Base-by-base conservation (phyloP, 2,329 filamentous ascomycete genomes). In the Escovopsis weberi region DNA sequence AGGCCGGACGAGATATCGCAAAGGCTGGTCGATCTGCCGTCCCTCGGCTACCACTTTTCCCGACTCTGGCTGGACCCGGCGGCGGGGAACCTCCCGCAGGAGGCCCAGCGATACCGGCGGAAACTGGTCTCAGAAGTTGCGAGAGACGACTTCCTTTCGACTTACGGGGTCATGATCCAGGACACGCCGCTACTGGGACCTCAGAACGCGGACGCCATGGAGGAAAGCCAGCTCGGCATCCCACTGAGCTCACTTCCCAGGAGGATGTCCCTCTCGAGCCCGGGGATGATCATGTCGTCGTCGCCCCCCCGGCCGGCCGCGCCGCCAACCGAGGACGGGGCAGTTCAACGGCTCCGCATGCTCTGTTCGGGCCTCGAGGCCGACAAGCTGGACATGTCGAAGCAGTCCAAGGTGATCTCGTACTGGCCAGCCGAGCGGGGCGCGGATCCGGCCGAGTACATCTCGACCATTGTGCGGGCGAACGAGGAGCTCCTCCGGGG, bases 341-440 rank as follows among this genome's bases (percentile, higher is more conserved):
- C 59, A 4, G 48, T 63, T 32, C 52, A 54, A n/a, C 56, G 63
- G 12, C 51, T 66, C 2, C 54, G 53, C 26, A 53, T 64, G 2
- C 55, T 65, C 6, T 56, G 55, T 2, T 53, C 60, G 4, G 55
- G 54, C 0, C 35, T 64, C 2, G 45, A 50, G 11, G 36, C 53
- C 1, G 52, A 51, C 2, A 54, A 51, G 19, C 44, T 58, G 40
- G 52, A 50, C 5, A 45, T 49, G 6, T 50, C 52, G 15, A 58
- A 55, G 32, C 49, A 52, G 26, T 53, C 58, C 2, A 52, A 47
- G 4, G 44, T 66, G 2, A 50, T 68, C 1, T 54, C 59, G 5
- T 57, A 57, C 46, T 68, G 65, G 65, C 64, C 64, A 1, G 51
- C 53, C 2, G 55, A 63, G 38, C 58, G 59, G 7, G 64, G 62